Evolutionary conservation across 2,329 filamentous ascomycete species (phyloP).

Genomic region (Aspergillus quadricinctus): DNA sequence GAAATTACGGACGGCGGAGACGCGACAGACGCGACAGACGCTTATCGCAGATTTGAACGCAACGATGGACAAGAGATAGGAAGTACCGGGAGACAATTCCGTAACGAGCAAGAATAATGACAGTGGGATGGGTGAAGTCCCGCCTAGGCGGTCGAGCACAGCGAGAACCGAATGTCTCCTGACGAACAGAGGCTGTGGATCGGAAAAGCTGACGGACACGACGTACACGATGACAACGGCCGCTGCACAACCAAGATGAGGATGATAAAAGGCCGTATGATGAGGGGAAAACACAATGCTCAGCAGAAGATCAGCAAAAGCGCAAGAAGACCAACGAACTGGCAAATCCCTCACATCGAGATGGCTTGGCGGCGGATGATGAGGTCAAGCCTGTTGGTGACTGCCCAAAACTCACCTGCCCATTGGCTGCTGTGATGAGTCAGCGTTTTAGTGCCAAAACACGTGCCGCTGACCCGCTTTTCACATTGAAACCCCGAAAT

Average conservation of each 20-base stretch:
- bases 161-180: too few relatives aligned
- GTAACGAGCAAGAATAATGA: background rate
- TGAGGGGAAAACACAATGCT: background rate
- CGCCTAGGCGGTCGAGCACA: background rate
- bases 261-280: background rate
- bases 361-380: constrained; percentile 17
- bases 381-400: constrained; percentile 19
- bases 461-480: background rate
- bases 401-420: background rate
- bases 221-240: background rate
- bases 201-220: background rate
- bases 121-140: background rate
- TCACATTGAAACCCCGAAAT: background rate
- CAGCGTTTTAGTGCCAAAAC: constrained; percentile 8
- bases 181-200: background rate
- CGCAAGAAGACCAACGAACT: background rate
- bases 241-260: background rate
- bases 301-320: constrained; percentile 6
- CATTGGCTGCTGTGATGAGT: constrained; percentile 20
- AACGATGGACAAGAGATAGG: background rate
- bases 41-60: constrained; percentile 3
- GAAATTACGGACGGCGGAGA: constrained; percentile 9
- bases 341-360: constrained; percentile 17
- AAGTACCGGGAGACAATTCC: background rate
- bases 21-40: constrained; percentile 14